A percentile compares a stretch with the other conserved stretches of the same genome.
Conservation (phyloP, 768 basidiomycete genomes). For the Tricholoma sp. region DNA sequence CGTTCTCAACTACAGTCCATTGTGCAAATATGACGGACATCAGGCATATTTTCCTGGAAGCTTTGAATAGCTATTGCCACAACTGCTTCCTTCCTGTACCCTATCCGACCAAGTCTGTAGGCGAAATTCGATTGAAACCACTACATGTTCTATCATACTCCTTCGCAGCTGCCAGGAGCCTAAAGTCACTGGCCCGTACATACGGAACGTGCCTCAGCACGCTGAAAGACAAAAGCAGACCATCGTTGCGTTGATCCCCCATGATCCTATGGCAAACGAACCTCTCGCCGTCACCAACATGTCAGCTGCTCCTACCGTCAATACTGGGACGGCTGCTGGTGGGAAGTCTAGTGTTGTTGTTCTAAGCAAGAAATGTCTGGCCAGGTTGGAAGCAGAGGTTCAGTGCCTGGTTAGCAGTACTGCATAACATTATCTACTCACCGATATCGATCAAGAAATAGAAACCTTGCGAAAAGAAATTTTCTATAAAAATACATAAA, state of each 20-base stretch:
- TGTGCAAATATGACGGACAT: background rate
- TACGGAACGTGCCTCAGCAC: conserved; percentile 6
- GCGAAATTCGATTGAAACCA: conserved; percentile 23
- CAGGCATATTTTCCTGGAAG: background rate
- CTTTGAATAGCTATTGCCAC: background rate
- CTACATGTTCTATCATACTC: conserved; percentile 22
- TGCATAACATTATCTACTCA: background rate
- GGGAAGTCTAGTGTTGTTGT: conserved; percentile 26
- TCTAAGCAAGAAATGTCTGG: conserved; percentile 24
- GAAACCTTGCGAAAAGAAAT: too few relatives aligned
- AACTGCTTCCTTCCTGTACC: conserved; percentile 32
- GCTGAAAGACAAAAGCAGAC: conserved; percentile 5
- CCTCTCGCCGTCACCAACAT: conserved; percentile 36
- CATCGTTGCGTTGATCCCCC: conserved; percentile 27
- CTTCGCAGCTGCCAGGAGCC: conserved; percentile 16
- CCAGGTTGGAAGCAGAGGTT: conserved; percentile 25
- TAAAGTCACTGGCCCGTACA: conserved; percentile 25
- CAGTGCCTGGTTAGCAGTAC: background rate
- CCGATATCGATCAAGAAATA: too few relatives aligned
- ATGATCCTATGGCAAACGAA: conserved; percentile 29
- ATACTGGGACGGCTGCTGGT: conserved; percentile 31
- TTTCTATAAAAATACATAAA: too few relatives aligned
- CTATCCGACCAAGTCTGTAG: conserved; percentile 32
- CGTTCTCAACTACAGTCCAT: background rate
- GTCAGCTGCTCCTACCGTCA: conserved; percentile 34